Evolutionary conservation across 1,284 basidiomycete species (phyloP), one percentile per base, ranked within the genome.

Genomic region (Stygiomarasmius scandens): DNA sequence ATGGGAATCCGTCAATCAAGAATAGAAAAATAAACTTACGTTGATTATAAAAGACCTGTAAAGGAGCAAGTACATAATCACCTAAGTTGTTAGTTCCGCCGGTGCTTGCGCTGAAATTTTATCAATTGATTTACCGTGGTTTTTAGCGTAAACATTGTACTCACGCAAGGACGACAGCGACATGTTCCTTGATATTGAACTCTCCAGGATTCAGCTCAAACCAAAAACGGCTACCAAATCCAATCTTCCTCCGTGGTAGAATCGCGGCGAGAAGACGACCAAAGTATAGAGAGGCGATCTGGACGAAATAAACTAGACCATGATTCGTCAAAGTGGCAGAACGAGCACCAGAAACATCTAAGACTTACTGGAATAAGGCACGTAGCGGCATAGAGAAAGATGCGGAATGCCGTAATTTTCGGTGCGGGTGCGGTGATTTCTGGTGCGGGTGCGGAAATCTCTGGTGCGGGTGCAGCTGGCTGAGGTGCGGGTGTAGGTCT

Each of bases 101-200:
- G n/a, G 63, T 66, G 36, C 64, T 67, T 1, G 66, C 64, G n/a
- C 64, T 64, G 51, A 54, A 51, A n/a, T n/a, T 49, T 12, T 4
- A 34, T 34, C 27, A 34, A 32, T 12, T 22, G 4, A 11, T 60
- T n/a, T n/a, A n/a, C n/a, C n/a, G n/a, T n/a, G n/a, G n/a, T n/a
- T n/a, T n/a, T n/a, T n/a, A n/a, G n/a, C n/a, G n/a, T n/a, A n/a
- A n/a, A n/a, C n/a, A n/a, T n/a, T n/a, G n/a, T n/a, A n/a, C 63
- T 27, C 49, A 67, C 66, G 66, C 64, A 12, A 67, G 44, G 20
- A 67, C 63, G 19, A 91, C 85, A 53, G 87, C 67, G 6, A 87
- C 80, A 71, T 92, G 90, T 71, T 92, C 90, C 74, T 89, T 89
- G 66, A 80, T 68, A 55, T 73, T 76, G 71, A 81, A 81, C 0